Evolutionary conservation across 179 eudicot genomes (phyloP).

Genomic region (Silene vulgaris): DNA sequence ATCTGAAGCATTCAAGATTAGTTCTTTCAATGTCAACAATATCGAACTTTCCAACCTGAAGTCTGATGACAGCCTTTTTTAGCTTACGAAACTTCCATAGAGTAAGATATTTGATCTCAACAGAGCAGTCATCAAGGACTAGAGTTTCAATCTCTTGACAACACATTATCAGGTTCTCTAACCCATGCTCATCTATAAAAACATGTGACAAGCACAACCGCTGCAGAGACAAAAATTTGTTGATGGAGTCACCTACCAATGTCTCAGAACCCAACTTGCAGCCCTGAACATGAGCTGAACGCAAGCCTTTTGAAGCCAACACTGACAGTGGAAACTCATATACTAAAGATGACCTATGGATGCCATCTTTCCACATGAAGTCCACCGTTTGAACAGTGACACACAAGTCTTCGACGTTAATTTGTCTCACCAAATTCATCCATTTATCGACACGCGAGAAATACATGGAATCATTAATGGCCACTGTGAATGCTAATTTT

Average conservation of each 20-base stretch:
- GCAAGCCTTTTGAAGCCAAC: no score
- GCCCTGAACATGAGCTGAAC: conserved; percentile 6
- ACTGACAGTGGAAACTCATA: conserved; percentile 13
- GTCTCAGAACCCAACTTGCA: conserved; percentile 1
- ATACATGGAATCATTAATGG: not conserved
- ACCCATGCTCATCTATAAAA: not conserved
- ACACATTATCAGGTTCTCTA: not conserved
- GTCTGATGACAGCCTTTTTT: not conserved
- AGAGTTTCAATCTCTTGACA: conserved; percentile 7
- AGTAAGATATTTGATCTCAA: not conserved
- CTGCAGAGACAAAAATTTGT: not conserved
- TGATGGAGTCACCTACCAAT: not conserved
- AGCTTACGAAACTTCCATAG: conserved; percentile 18
- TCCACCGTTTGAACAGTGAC: conserved; percentile 2
- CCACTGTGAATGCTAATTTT: not conserved
- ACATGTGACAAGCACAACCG: not conserved
- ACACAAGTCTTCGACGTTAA: conserved; percentile 13
- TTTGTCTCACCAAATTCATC: conserved; percentile 1
- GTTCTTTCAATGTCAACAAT: conserved; percentile 1
- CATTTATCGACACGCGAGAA: conserved; percentile 7
- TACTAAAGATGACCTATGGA: not conserved
- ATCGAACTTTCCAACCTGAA: not conserved
- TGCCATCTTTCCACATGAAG: not conserved
- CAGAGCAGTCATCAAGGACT: not conserved
- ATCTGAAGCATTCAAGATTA: conserved; percentile 8